These are phyloP conservation scores for Paecilomyces variotii DNA, from an alignment of 2,329 filamentous ascomycete genomes.

Conservation along the genomic window DNA sequence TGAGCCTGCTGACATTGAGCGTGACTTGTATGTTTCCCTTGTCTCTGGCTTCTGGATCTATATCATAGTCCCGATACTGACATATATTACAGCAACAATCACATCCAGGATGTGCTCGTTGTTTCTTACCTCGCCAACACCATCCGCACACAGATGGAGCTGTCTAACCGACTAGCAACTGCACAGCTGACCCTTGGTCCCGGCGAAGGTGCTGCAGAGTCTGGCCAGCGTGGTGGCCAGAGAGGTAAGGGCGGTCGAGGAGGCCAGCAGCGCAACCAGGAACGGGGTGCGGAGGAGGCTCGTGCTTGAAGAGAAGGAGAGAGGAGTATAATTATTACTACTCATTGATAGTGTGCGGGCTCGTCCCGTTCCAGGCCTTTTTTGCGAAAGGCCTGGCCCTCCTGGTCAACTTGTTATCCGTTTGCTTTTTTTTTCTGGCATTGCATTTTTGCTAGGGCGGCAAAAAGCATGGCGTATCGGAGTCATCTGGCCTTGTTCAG, in stretches of 20 bases:
- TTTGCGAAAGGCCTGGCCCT: background rate
- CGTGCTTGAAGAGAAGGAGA: slow-evolving; percentile 21
- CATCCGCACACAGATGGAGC: slow-evolving; percentile 96
- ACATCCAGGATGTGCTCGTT: slow-evolving; percentile 97
- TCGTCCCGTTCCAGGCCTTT: slow-evolving; percentile 2
- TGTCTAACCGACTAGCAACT: slow-evolving; percentile 90
- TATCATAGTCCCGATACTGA: slow-evolving; percentile 19
- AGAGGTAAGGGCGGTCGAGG: slow-evolving; percentile 30
- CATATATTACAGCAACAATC: slow-evolving; percentile 65
- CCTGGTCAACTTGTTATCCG: slow-evolving; percentile 1
- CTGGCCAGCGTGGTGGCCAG: slow-evolving; percentile 34
- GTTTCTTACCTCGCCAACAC: slow-evolving; percentile 98
- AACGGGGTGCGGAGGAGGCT: slow-evolving; percentile 28
- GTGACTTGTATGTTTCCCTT: slow-evolving; percentile 63
- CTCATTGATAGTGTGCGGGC: slow-evolving; percentile 13
- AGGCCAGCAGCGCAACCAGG: slow-evolving; percentile 31
- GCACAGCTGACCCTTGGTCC: slow-evolving; percentile 55
- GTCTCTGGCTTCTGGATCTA: slow-evolving; percentile 1
- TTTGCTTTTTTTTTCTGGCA: slow-evolving; percentile 7
- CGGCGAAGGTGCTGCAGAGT: slow-evolving; percentile 33
- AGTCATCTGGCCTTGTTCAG: slow-evolving; percentile 23
- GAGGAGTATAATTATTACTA: slow-evolving; percentile 17
- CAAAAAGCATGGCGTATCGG: slow-evolving; percentile 24
- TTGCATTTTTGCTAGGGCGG: slow-evolving; percentile 6
- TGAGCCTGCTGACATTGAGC: slow-evolving; percentile 79